phyloP scores from a whole-genome alignment of 306 rosid species.

The Cucurbita pepo region DNA sequence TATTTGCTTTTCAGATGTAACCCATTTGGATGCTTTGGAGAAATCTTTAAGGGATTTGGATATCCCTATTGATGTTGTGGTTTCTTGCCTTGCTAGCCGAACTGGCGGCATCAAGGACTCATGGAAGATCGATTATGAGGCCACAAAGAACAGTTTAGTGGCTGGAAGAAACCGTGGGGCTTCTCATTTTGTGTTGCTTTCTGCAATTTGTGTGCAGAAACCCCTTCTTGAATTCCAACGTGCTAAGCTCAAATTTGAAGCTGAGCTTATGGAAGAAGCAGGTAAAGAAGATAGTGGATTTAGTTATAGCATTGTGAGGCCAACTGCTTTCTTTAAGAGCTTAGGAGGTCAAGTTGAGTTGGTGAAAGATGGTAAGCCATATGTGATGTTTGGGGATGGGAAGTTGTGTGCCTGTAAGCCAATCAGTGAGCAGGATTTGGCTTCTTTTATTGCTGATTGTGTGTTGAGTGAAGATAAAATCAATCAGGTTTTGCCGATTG shows the following conservation, averaged over 20 bases:
- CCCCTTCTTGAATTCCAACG: conserved; percentile 93
- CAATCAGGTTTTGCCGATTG: conserved; percentile 63
- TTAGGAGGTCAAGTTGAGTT: conserved; percentile 95
- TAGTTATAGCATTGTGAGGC: conserved; percentile 76
- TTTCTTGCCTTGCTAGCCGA: conserved; percentile 92
- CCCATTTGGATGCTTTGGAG: conserved; percentile 46
- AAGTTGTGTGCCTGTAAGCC: conserved; percentile 90
- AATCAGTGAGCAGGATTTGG: conserved; percentile 75
- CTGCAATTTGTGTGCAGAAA: conserved; percentile 94
- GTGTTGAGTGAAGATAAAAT: conserved; percentile 47
- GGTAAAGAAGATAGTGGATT: conserved; percentile 44
- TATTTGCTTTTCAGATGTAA: conserved; percentile 75
- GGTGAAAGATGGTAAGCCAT: conserved; percentile 98
- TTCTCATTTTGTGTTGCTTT: conserved; percentile 80
- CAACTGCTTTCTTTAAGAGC: conserved; percentile 95
- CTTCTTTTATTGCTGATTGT: conserved; percentile 81
- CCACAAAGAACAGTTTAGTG: conserved; percentile 68
- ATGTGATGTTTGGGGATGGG: conserved; percentile 99
- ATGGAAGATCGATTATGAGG: conserved; percentile 94
- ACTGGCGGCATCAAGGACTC: conserved; percentile 86
- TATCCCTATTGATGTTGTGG: conserved; percentile 59
- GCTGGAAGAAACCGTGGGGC: conserved; percentile 80
- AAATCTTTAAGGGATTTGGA: conserved; percentile 33
- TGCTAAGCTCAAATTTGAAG: conserved; percentile 84
- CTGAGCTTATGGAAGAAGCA: conserved; percentile 42